These are phyloP conservation scores for Petunia axillaris DNA, from an alignment of 257 asterid genomes.

Conservation along the genomic window DNA sequence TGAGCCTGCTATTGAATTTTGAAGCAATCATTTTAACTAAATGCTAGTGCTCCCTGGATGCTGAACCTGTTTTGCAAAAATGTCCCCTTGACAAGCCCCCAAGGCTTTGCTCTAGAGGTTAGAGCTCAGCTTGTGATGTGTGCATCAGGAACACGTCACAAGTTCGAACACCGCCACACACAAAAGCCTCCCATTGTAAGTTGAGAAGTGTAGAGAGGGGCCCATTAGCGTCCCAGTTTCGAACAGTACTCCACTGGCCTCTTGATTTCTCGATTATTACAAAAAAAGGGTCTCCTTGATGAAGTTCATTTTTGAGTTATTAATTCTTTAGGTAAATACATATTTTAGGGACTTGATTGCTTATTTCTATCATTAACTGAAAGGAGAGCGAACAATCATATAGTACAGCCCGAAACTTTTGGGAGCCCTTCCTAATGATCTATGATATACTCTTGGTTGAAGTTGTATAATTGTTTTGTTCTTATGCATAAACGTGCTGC, in stretches of 20 bases:
- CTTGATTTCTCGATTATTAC: no score
- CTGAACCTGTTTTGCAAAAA: conserved; percentile 13
- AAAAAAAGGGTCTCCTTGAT: background rate
- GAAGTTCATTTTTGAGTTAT: background rate
- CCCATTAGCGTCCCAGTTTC: no score
- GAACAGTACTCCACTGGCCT: no score
- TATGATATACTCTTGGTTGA: background rate
- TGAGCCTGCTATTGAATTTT: background rate
- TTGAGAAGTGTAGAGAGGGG: no score
- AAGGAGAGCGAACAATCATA: background rate
- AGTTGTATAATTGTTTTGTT: background rate
- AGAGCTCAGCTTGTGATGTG: no score
- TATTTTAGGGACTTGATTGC: background rate
- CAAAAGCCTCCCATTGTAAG: no score
- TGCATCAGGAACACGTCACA: no score
- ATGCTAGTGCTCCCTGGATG: background rate
- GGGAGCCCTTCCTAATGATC: conserved; percentile 15
- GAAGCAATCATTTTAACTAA: conserved; percentile 15
- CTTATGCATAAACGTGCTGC: conserved; percentile 11
- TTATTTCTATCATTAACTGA: background rate
- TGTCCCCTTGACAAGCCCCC: background rate
- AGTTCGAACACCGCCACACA: no score
- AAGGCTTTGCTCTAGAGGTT: no score
- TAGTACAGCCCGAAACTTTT: background rate
- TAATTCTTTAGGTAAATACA: background rate